Evolutionary conservation across 345 rosid species (phyloP).

Genomic region (Lepidium sativum): DNA sequence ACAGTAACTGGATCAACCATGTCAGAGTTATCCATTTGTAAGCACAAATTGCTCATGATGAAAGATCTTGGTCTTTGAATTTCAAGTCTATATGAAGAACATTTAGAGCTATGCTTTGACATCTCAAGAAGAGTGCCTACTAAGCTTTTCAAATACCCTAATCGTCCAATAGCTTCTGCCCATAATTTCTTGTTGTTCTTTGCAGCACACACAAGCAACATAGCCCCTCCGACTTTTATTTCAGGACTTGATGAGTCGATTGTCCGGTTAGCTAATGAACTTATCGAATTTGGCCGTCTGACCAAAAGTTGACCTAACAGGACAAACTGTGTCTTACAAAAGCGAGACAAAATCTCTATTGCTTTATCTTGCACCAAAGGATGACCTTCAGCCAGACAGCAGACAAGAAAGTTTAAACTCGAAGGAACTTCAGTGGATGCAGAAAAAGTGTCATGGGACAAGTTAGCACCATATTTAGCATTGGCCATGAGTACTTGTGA

Average conservation of each 20-base stretch:
- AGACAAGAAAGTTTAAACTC: constrained; percentile 54
- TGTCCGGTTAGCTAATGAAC: constrained; percentile 54
- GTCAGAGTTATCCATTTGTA: constrained; percentile 42
- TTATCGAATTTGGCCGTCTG: constrained; percentile 43
- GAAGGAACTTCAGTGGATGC: constrained; percentile 57
- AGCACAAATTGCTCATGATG: constrained; percentile 46
- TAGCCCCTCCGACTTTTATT: constrained; percentile 58
- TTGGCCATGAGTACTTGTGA: constrained; percentile 67
- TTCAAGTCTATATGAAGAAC: constrained; percentile 46
- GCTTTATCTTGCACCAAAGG: constrained; percentile 70
- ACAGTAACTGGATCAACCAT: constrained; percentile 46
- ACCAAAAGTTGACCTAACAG: constrained; percentile 53
- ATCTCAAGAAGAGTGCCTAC: constrained; percentile 61
- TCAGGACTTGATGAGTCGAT: constrained; percentile 56
- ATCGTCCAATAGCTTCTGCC: constrained; percentile 40
- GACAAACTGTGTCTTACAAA: constrained; percentile 56
- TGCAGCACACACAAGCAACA: constrained; percentile 55
- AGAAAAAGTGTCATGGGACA: constrained; percentile 37
- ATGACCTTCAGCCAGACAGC: constrained; percentile 63
- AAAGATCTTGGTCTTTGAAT: constrained; percentile 54
- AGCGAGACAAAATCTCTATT: constrained; percentile 70
- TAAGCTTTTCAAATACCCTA: constrained; percentile 46
- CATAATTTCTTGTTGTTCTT: constrained; percentile 48
- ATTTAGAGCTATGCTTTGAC: constrained; percentile 44
- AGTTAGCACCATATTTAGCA: constrained; percentile 49